A percentile compares a stretch with the other conserved stretches of the same genome.
These are phyloP conservation scores for Hypocreales sp. DNA, from an alignment of 2,329 filamentous ascomycete genomes.

Conservation along the genomic window DNA sequence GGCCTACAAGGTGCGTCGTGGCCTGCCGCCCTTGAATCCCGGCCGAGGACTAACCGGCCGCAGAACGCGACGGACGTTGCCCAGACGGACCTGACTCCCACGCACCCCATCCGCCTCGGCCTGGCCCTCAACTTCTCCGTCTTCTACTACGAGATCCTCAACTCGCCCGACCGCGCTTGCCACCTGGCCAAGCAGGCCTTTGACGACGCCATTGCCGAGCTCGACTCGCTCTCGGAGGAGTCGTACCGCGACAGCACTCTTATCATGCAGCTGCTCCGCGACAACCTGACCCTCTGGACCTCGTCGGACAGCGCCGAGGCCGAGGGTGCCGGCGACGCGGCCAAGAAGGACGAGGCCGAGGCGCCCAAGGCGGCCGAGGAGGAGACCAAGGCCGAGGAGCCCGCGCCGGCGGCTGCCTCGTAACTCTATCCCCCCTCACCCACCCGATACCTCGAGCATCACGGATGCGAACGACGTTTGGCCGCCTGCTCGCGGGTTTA, in stretches of 20 bases:
- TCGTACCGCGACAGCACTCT: conserved; percentile 98
- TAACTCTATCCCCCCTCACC: conserved; percentile 24
- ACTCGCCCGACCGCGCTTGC: conserved; percentile 94
- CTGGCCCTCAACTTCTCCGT: conserved; percentile 98
- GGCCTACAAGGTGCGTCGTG: conserved; percentile 76
- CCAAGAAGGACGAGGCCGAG: conserved; percentile 46
- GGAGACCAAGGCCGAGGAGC: conserved; percentile 29
- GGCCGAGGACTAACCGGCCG: conserved; percentile 1
- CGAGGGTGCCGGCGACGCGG: conserved; percentile 42
- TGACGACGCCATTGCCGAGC: conserved; percentile 95
- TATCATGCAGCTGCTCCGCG: conserved; percentile 97
- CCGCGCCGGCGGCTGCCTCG: conserved; percentile 32
- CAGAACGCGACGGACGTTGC: conserved; percentile 96
- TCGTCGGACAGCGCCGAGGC: conserved; percentile 78
- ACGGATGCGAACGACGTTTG: conserved; percentile 18
- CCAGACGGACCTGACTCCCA: conserved; percentile 92
- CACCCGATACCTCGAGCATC: conserved; percentile 21
- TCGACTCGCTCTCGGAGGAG: conserved; percentile 94
- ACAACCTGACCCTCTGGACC: conserved; percentile 97
- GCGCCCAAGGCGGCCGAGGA: conserved; percentile 23
- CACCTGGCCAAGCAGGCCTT: conserved; percentile 98
- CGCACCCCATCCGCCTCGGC: conserved; percentile 94
- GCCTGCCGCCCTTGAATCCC: too few relatives aligned
- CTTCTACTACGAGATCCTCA: conserved; percentile 99
- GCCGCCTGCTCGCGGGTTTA: conserved; percentile 7